phyloP scores from a whole-genome alignment of 371 early-diverging fungal genomes.

The Mucor racemosus region DNA sequence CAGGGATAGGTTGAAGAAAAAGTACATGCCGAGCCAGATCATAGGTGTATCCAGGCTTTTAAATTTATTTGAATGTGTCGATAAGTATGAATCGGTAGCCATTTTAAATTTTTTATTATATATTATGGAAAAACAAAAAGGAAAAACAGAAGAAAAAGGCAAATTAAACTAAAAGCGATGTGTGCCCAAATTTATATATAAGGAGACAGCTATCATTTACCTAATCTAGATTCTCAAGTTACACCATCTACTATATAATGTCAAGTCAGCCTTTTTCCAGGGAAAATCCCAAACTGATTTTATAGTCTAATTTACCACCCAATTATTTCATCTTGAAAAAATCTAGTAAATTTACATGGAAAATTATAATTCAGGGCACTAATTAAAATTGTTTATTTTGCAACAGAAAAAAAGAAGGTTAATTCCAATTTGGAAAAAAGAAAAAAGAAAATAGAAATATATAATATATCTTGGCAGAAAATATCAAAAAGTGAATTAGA shows the following conservation, averaged over 20 bases:
- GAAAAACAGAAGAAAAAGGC: background rate
- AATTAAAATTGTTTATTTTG: no score
- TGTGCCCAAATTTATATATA: background rate
- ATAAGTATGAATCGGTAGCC: background rate
- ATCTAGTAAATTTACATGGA: background rate
- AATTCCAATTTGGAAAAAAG: no score
- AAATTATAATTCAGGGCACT: no score
- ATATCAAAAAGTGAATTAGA: no score
- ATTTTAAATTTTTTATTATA: background rate
- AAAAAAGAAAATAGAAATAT: no score
- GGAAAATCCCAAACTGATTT: no score
- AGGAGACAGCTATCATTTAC: constrained; percentile 3
- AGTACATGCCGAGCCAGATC: constrained; percentile 61
- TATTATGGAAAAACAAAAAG: background rate
- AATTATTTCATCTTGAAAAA: background rate
- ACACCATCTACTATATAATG: background rate
- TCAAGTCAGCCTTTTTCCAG: background rate
- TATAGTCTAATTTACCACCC: no score
- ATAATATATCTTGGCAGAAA: no score
- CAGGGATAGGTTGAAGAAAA: constrained; percentile 76
- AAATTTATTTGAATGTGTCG: background rate
- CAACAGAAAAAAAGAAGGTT: no score
- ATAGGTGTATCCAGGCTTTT: constrained; percentile 9
- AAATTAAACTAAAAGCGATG: constrained; percentile 4
- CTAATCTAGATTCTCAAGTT: background rate